Base-by-base conservation (phyloP, 2,329 filamentous ascomycete genomes). In the Metarhizium sp. region DNA sequence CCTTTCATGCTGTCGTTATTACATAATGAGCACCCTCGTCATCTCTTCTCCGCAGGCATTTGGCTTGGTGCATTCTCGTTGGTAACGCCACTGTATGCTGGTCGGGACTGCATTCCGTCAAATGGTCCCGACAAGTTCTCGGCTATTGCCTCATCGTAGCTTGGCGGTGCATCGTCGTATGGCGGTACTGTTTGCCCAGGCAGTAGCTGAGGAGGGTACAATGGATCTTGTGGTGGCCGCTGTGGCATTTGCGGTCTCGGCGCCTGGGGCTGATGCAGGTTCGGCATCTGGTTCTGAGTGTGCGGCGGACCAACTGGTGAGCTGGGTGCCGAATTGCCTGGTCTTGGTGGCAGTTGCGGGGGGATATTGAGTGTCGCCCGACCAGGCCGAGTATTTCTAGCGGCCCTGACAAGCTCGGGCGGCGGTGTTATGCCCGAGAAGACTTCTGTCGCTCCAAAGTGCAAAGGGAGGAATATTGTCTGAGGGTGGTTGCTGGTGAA, bases 101-200 rank as follows among this genome's bases (percentile, higher is more conserved):
- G 83, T 63, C 91, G 77, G 30, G 86, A 66, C 45, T 70, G 66
- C 58, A 64, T 59, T 74, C 58, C 87, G 66, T 90, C 81, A 55
- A 90, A 82, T 1, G 90, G 88, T 40, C 82, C 86, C 0, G 75
- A 70, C 59, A 94, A 72, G 57, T 85, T 82, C 60, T 89, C 86
- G 6, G 90, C 91, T 72, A 96, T 86, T 13, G 90, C 91, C 70
- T 96, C 92, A 71, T 96, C 91, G 66, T 97, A 97, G 64, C 90
- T 96, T 7, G 92, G 92, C 18, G 92, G 92, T n/a, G 90, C 89
- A 55, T 94, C 90, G 36, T 90, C 86, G 60, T 81, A 76, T 0
- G 68, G 66, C 18, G 74, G 69, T 1, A 68, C 76, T 8, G 71
- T 67, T 40, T 78, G 76, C n/a, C 68, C 67, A 0, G 68, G 65